Evolutionary conservation across 805 yeast genomes (phyloP).

Genomic region (Kregervanrija pseudodelftensis): DNA sequence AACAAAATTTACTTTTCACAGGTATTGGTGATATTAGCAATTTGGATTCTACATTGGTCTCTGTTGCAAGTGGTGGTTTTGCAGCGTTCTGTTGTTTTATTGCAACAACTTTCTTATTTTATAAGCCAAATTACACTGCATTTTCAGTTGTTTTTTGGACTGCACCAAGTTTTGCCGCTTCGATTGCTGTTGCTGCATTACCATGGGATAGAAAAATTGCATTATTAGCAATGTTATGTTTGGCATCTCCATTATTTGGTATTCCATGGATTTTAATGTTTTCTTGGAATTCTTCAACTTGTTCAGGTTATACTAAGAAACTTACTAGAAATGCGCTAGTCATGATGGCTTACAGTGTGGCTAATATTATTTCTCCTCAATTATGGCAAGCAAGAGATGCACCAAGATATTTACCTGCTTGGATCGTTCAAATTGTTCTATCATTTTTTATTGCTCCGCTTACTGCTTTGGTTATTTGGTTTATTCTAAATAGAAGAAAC

Average conservation of each 20-base stretch:
- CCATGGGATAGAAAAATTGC: conserved; percentile 40
- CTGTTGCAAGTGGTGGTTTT: conserved; percentile 48
- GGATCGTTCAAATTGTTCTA: conserved; percentile 52
- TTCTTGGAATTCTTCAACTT: conserved; percentile 22
- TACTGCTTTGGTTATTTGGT: conserved; percentile 36
- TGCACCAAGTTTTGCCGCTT: conserved; percentile 33
- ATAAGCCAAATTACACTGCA: conserved; percentile 32
- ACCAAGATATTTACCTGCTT: conserved; percentile 42
- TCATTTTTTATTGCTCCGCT: conserved; percentile 41
- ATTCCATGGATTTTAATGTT: conserved; percentile 21
- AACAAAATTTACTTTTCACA: conserved; percentile 41
- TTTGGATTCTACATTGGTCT: conserved; percentile 43
- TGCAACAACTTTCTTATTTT: conserved; percentile 29
- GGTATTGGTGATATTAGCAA: conserved; percentile 33
- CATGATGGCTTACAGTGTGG: conserved; percentile 40
- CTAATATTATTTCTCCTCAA: conserved; percentile 51
- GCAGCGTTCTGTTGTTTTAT: conserved; percentile 34
- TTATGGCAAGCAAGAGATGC: conserved; percentile 43
- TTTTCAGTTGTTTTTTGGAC: conserved; percentile 19
- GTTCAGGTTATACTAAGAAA: conserved; percentile 45
- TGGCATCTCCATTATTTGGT: conserved; percentile 36
- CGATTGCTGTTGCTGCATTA: conserved; percentile 38
- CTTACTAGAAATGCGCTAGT: conserved; percentile 40
- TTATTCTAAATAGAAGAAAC: conserved; percentile 39
- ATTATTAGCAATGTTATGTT: conserved; percentile 38